Conservation (phyloP, 495 filamentous ascomycete species). For the Niebla homalea region DNA sequence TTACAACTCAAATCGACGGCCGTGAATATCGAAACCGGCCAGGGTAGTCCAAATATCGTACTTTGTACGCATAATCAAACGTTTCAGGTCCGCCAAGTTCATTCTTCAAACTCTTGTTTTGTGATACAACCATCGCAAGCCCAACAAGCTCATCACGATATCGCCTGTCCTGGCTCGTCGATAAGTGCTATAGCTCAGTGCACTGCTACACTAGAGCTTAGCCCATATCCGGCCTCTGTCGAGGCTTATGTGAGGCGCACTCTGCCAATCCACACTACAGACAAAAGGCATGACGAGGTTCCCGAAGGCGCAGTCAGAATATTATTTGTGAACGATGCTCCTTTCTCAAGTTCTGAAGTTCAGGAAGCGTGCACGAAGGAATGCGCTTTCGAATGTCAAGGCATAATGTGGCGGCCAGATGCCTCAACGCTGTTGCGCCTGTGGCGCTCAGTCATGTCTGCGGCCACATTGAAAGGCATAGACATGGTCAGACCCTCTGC, state of each 20-base stretch:
- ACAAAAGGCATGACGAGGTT: slow-evolving; percentile 11
- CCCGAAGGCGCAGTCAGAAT: slow-evolving; percentile 12
- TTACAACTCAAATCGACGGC: slow-evolving; percentile 50
- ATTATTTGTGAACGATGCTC: slow-evolving; percentile 29
- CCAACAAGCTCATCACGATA: slow-evolving; percentile 12
- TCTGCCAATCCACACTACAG: slow-evolving; percentile 24
- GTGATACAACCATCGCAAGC: slow-evolving; percentile 43
- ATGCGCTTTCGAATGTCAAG: slow-evolving; percentile 33
- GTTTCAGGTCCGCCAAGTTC: slow-evolving; percentile 75
- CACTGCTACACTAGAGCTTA: slow-evolving; percentile 59
- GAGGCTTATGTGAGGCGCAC: slow-evolving; percentile 22
- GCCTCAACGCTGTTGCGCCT: slow-evolving; percentile 27
- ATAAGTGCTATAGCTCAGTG: slow-evolving; percentile 56
- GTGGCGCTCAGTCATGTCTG: slow-evolving; percentile 35
- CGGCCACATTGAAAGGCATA: slow-evolving; percentile 30
- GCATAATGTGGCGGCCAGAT: slow-evolving; percentile 29
- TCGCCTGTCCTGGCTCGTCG: slow-evolving; percentile 23
- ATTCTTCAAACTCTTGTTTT: slow-evolving; percentile 79
- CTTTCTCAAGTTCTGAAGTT: slow-evolving; percentile 33
- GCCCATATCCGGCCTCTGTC: slow-evolving; percentile 25
- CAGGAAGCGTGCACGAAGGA: slow-evolving; percentile 33
- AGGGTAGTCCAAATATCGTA: slow-evolving; percentile 49
- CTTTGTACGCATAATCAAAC: slow-evolving; percentile 57
- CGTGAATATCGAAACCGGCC: slow-evolving; percentile 15
- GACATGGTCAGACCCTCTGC: slow-evolving; percentile 24